A percentile compares a stretch with the other conserved stretches of the same genome.
Evolutionary conservation across 176 grass and related monocot genomes (phyloP).

Genomic region (Oryza australiensis): DNA sequence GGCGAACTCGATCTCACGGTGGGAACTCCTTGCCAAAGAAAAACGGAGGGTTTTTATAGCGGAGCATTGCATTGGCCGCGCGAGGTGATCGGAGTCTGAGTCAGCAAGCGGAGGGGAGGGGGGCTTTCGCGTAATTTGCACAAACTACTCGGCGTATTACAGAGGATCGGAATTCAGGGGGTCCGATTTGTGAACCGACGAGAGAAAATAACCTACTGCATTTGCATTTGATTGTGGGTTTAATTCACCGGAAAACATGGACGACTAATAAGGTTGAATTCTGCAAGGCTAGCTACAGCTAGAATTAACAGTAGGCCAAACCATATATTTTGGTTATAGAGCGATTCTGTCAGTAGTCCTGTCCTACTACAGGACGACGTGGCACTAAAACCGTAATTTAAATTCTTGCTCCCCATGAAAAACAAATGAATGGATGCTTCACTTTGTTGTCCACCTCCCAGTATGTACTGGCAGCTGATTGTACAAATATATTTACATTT

Average conservation of each 20-base stretch:
- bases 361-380: background rate
- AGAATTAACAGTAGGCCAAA: background rate
- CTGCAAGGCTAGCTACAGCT: background rate
- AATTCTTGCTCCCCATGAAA: background rate
- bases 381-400: background rate
- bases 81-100: constrained; percentile 19
- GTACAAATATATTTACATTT: background rate
- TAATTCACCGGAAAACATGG: too few relatives aligned
- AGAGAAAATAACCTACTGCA: background rate
- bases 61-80: constrained; percentile 13
- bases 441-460: background rate
- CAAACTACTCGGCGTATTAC: background rate
- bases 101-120: too few relatives aligned
- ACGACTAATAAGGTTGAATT: background rate
- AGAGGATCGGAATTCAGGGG: background rate
- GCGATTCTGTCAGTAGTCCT: background rate
- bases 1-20: background rate
- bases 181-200: background rate
- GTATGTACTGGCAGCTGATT: background rate
- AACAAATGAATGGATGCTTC: background rate
- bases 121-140: background rate
- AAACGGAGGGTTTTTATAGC: background rate
- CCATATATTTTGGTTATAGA: background rate
- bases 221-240: background rate
- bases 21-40: background rate